phyloP scores from a whole-genome alignment of 495 filamentous ascomycete species.

The Evernia prunastri region DNA sequence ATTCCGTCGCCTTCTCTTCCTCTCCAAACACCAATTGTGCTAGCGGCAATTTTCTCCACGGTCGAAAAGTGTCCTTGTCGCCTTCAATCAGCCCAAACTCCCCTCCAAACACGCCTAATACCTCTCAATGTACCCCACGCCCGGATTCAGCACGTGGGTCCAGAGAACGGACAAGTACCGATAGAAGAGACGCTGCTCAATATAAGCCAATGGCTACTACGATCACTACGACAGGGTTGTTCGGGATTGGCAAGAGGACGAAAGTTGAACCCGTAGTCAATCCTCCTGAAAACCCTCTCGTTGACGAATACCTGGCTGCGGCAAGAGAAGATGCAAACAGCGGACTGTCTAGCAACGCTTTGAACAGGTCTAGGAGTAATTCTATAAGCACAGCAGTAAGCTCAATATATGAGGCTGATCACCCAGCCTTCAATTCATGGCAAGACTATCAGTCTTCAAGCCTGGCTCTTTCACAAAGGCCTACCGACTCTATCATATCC shows the following conservation, averaged over 20 bases:
- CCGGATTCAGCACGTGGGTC: slow-evolving; percentile 8
- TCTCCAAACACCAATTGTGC: not conserved
- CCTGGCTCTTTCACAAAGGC: slow-evolving; percentile 1
- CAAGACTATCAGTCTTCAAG: slow-evolving; percentile 6
- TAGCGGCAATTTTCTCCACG: not conserved
- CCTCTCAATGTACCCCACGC: slow-evolving; percentile 4
- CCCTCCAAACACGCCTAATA: not conserved
- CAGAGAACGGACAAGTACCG: not conserved
- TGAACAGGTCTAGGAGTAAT: not conserved
- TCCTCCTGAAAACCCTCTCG: slow-evolving; percentile 19
- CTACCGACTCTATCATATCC: not conserved
- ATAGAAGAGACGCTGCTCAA: slow-evolving; percentile 7
- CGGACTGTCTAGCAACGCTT: not conserved
- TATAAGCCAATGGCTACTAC: slow-evolving; percentile 24
- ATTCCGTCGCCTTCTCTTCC: not conserved
- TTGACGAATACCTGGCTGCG: slow-evolving; percentile 19
- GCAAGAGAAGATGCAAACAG: slow-evolving; percentile 10
- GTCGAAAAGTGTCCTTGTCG: not conserved
- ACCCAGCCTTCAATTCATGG: slow-evolving; percentile 11
- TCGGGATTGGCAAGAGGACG: slow-evolving; percentile 17
- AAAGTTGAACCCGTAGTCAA: slow-evolving; percentile 18
- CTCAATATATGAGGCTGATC: slow-evolving; percentile 7
- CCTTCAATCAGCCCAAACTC: slow-evolving; percentile 5
- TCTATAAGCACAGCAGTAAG: slow-evolving; percentile 14
- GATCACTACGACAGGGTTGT: slow-evolving; percentile 15